Conservation (phyloP, 345 rosid genomes). For the Mangifera indica region DNA sequence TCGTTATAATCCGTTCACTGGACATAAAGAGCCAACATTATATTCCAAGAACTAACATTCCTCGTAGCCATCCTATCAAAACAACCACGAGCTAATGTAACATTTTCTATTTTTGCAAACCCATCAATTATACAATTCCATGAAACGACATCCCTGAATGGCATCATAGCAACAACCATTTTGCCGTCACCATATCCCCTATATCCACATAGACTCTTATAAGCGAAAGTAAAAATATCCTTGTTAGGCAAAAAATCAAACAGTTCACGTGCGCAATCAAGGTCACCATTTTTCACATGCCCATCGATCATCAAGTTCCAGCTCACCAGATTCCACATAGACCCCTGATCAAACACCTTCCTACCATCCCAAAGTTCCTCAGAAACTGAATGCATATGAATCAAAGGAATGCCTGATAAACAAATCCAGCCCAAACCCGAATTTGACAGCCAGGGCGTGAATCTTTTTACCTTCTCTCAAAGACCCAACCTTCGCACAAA, state of each 20-base stretch:
- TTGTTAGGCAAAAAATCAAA: conserved; percentile 52
- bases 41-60: conserved; percentile 60
- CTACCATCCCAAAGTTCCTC: conserved; percentile 34
- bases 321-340: conserved; percentile 43
- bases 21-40: conserved; percentile 52
- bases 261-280: conserved; percentile 44
- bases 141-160: conserved; percentile 45
- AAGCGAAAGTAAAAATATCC: conserved; percentile 54
- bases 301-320: conserved; percentile 60
- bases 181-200: conserved; percentile 40
- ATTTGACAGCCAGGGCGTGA: conserved; percentile 33
- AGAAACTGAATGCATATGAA: conserved; percentile 44
- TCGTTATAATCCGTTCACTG: conserved; percentile 45
- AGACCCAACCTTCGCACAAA: conserved; percentile 45
- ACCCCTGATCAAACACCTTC: conserved; percentile 44
- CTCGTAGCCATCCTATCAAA: conserved; percentile 55
- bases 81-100: conserved; percentile 31
- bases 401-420: conserved; percentile 47
- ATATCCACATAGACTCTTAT: conserved; percentile 47
- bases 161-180: conserved; percentile 43
- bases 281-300: conserved; percentile 38
- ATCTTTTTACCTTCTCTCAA: conserved; percentile 42
- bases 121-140: conserved; percentile 72
- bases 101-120: conserved; percentile 39
- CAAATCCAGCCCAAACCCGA: conserved; percentile 43